Conservation (phyloP, 2,329 filamentous ascomycete species). For the Clarireedia paspali region DNA sequence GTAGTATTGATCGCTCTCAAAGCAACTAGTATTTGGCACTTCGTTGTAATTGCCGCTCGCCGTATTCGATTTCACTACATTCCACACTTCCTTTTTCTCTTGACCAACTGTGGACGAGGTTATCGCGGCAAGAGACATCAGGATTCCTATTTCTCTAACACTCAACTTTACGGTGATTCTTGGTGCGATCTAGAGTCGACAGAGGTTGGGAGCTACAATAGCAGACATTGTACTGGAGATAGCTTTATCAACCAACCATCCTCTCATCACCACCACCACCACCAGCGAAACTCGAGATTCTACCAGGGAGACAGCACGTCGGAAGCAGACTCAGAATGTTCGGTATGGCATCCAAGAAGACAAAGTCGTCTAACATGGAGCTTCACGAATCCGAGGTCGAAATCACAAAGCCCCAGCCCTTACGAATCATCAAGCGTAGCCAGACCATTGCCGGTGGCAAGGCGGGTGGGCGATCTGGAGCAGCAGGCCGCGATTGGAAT, state of each 20-base stretch:
- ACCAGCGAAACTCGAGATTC: background rate
- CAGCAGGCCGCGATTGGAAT: conserved; percentile 9
- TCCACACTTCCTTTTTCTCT: conserved; percentile 14
- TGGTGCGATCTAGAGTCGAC: conserved; percentile 32
- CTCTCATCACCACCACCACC: background rate
- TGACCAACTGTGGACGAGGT: background rate
- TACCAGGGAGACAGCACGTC: conserved; percentile 9
- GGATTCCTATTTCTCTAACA: background rate
- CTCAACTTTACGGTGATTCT: conserved; percentile 29
- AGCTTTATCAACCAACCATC: conserved; percentile 19
- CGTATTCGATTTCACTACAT: background rate
- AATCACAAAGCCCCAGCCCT: conserved; percentile 34
- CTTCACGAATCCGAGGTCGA: conserved; percentile 29
- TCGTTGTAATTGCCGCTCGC: conserved; percentile 3
- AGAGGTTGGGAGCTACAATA: conserved; percentile 17
- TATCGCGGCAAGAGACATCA: background rate
- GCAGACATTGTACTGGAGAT: conserved; percentile 20
- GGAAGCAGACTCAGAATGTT: conserved; percentile 4
- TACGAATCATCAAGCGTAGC: conserved; percentile 43
- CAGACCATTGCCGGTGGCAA: conserved; percentile 24
- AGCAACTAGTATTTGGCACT: conserved; percentile 19
- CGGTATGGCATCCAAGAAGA: conserved; percentile 32
- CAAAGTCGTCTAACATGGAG: conserved; percentile 27
- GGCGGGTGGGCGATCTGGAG: conserved; percentile 15
- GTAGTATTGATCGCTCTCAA: conserved; percentile 29